phyloP scores from a whole-genome alignment of 176 grass and related monocot species.

The Avena insularis region DNA sequence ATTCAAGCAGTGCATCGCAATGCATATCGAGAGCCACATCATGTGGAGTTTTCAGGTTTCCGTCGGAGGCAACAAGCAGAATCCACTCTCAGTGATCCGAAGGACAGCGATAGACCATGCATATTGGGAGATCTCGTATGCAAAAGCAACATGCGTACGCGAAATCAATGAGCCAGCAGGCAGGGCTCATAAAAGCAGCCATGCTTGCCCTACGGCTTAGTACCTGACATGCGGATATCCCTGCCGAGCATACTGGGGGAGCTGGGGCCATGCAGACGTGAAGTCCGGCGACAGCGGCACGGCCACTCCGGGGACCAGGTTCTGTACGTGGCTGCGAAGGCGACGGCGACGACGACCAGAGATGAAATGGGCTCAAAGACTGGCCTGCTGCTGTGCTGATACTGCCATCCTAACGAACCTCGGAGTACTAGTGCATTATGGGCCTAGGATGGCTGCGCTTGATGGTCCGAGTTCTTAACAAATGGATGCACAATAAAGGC shows the following conservation, averaged over 20 bases:
- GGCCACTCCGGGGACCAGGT: constrained; percentile 38
- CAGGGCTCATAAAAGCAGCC: background rate
- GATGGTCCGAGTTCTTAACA: constrained; percentile 34
- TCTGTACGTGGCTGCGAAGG: background rate
- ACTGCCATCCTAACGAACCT: constrained; percentile 51
- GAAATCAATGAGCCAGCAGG: background rate
- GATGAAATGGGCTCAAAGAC: background rate
- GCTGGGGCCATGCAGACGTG: constrained; percentile 31
- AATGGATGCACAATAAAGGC: constrained; percentile 23
- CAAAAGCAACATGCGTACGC: constrained; percentile 8
- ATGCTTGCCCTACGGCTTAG: background rate
- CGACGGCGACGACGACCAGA: background rate
- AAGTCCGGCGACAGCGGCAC: constrained; percentile 38
- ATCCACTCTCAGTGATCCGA: background rate
- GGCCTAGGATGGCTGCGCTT: constrained; percentile 42
- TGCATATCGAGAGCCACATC: background rate
- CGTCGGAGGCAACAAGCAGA: constrained; percentile 13
- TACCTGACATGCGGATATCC: constrained; percentile 35
- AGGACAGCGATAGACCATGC: background rate
- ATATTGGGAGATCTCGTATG: background rate
- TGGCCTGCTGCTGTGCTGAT: background rate
- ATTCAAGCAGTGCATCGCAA: too few relatives aligned
- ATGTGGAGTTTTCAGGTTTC: background rate
- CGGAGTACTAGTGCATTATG: constrained; percentile 15
- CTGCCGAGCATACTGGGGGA: constrained; percentile 19